Percentiles rank a stretch among this genome's conserved stretches.
Evolutionary conservation across 345 rosid species (phyloP).

Genomic region (Psidium guajava): DNA sequence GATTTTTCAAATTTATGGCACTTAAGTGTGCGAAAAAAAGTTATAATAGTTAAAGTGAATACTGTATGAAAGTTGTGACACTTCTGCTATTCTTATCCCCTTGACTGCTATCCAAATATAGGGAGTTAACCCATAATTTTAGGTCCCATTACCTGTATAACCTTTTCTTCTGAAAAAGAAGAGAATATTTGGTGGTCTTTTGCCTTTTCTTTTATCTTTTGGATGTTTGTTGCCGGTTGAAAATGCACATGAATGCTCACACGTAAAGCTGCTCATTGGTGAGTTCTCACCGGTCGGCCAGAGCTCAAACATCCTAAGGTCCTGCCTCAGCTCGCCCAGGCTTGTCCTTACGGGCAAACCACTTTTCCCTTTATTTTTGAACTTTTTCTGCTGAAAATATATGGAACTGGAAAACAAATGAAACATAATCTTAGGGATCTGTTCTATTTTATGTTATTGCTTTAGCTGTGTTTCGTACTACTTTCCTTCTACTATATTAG

Average conservation of each 20-base stretch:
- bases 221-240: background rate
- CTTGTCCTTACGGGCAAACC: background rate
- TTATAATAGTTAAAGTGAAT: too few relatives aligned
- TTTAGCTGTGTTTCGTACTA: background rate
- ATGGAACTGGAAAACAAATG: background rate
- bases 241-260: background rate
- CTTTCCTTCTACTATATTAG: background rate
- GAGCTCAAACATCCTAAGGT: background rate
- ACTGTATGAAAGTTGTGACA: too few relatives aligned
- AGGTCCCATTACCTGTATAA: background rate
- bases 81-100: too few relatives aligned
- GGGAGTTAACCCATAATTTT: background rate
- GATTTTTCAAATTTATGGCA: too few relatives aligned
- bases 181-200: background rate
- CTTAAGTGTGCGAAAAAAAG: too few relatives aligned
- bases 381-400: background rate
- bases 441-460: background rate
- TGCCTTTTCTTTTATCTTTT: background rate
- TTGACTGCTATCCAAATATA: background rate
- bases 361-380: background rate
- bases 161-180: background rate
- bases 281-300: rapidly evolving
- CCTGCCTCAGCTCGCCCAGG: background rate
- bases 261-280: background rate
- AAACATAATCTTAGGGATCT: background rate